Evolutionary conservation across 768 basidiomycete species (phyloP), one percentile per base, ranked within the genome.

Genomic region (Hypholoma fasciculare): DNA sequence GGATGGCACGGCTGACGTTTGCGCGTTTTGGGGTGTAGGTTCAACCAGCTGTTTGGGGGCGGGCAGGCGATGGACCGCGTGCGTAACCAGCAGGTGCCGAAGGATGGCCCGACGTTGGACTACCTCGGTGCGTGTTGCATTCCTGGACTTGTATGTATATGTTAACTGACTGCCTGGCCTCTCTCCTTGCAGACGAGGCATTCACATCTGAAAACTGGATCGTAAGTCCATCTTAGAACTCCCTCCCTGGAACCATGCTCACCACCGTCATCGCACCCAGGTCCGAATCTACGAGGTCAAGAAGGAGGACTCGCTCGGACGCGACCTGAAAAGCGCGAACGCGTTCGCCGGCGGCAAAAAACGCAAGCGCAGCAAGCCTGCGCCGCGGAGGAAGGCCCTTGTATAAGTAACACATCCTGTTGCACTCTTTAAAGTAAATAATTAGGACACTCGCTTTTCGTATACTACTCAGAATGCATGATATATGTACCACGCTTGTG

Each of bases 151-250:
- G 49, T 23, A 17, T 49, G 27, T 43, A 16, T 57, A 36, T 56
- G 20, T 55, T 40, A 17, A 20, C 47, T 52, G 6, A 12, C 40
- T 42, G 40, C 4, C 40, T 14, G 40, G 5, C 46, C 34, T 50
- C 52, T 55, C 47, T 50, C 40, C 43, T 54, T 63, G n/a, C 61
- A 93, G 94, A 99, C 61, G 97, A 99, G 74, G 97, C 96, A 7
- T 99, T 96, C 79, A 99, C 97, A 1, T 93, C 94, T 7, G 97
- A 99, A 78, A 99, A 99, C 74, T 99, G 97, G 97, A 96, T 99
- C 63, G 96, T 94, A 67, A 73, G 87, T 79, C 42, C 37, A 83
- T 77, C 40, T 4, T 42, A 26, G 7, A 37, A 27, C 37, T 7
- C 23, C 55, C 52, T 23, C 19, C 51, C 56, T n/a, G 30, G 34